Evolutionary conservation across 2,329 filamentous ascomycete species (phyloP).

Genomic region (Pleurostoma richardsiae): DNA sequence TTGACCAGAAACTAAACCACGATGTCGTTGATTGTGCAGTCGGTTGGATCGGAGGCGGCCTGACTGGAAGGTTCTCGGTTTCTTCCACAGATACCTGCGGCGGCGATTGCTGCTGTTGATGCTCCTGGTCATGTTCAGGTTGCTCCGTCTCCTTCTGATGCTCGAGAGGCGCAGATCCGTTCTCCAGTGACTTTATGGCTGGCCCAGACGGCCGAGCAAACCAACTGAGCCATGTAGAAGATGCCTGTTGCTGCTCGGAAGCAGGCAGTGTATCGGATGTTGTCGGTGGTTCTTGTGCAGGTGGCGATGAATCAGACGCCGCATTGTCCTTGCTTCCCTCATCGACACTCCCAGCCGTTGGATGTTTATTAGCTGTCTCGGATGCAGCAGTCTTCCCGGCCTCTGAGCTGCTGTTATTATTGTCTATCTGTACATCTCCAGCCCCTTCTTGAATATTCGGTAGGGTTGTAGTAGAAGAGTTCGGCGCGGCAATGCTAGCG

Average conservation of each 20-base stretch:
- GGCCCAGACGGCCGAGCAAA: background rate
- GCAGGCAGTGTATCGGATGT: constrained; percentile 1
- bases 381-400: too few species aligned
- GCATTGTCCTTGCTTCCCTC: background rate
- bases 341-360: background rate
- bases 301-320: background rate
- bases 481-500: constrained; percentile 21
- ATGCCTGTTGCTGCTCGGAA: background rate
- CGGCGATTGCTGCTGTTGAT: background rate
- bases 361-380: too few species aligned
- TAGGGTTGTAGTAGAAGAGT: constrained; percentile 21
- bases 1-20: constrained; percentile 26
- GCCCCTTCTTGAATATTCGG: constrained; percentile 22
- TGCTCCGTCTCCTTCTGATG: background rate
- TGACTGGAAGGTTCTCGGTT: background rate
- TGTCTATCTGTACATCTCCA: constrained; percentile 5
- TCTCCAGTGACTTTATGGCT: background rate
- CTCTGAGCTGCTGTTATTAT: constrained; percentile 4
- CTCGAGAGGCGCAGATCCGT: background rate
- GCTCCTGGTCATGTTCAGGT: background rate
- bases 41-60: background rate
- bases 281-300: constrained; percentile 12
- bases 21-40: constrained; percentile 1
- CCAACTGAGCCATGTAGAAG: background rate
- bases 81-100: constrained; percentile 5